Percentiles rank a stretch among this genome's conserved stretches.
Conservation (phyloP, 805 yeast genomes). For the Sungouiozyma ichnusensis region DNA sequence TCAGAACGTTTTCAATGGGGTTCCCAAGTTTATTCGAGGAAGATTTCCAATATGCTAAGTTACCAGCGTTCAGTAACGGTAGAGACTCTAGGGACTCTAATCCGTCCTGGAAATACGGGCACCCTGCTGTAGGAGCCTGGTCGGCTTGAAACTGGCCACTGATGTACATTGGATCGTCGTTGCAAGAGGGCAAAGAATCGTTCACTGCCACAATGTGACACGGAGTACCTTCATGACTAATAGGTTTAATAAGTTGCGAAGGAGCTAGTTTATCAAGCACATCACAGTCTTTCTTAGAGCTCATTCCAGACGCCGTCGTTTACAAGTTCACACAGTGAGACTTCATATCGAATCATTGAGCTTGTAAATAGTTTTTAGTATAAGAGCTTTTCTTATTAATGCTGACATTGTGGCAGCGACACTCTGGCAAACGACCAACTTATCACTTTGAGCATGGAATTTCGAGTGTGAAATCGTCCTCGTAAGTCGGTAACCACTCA, state of each 20-base stretch:
- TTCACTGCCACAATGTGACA: conserved; percentile 5
- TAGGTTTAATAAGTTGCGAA: not conserved
- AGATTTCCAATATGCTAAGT: conserved; percentile 74
- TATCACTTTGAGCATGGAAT: too few species aligned
- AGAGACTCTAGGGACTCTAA: conserved; percentile 15
- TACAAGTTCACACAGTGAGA: too few species aligned
- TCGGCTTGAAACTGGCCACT: conserved; percentile 10
- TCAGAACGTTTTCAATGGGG: conserved; percentile 62
- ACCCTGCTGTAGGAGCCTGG: not conserved
- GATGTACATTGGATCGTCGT: conserved; percentile 11
- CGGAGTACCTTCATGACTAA: not conserved
- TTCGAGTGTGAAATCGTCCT: conserved; percentile 40
- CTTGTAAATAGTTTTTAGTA: too few species aligned
- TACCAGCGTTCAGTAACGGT: conserved; percentile 66
- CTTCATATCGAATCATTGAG: too few species aligned
- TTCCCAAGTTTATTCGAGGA: conserved; percentile 66
- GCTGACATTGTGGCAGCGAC: too few species aligned
- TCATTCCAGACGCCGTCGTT: not conserved
- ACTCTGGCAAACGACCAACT: too few species aligned
- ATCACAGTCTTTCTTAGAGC: not conserved
- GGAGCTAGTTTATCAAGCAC: conserved; percentile 6
- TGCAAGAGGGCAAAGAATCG: conserved; percentile 10
- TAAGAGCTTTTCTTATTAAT: too few species aligned
- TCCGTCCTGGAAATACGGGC: conserved; percentile 13
- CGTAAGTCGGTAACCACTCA: conserved; percentile 37